phyloP scores from a whole-genome alignment of 192 early-diverging fungal genomes.

The Coemansia reversa region DNA sequence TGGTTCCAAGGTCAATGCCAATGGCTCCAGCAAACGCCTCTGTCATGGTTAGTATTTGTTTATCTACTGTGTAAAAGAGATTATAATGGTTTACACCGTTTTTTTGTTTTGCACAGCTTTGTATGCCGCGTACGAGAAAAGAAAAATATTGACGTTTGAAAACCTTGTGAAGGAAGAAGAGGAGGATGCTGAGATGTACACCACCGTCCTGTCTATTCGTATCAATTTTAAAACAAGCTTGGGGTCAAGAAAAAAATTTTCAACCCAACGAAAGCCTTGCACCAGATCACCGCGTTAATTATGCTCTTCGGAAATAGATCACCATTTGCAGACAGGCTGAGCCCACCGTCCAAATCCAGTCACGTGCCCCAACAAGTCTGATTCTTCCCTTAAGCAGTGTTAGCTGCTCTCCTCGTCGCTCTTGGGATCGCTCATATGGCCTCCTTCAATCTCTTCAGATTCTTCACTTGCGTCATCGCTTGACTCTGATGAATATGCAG shows the following conservation, averaged over 20 bases:
- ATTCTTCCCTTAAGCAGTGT: not conserved
- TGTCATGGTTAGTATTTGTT: constrained; percentile 15
- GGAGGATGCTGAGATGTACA: not conserved
- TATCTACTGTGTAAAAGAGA: constrained; percentile 2
- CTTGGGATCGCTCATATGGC: not conserved
- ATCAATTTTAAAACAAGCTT: not conserved
- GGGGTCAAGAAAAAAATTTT: not conserved
- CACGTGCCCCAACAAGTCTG: not conserved
- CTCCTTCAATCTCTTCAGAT: not conserved
- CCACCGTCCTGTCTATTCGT: not conserved
- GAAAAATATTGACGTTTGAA: not conserved
- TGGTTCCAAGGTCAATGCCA: constrained; percentile 98
- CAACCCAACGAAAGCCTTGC: not conserved
- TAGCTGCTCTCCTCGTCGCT: not conserved
- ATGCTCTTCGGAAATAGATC: not conserved
- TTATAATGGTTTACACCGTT: not conserved
- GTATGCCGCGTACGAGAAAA: not conserved
- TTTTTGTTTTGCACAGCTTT: not conserved
- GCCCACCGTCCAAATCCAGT: not conserved
- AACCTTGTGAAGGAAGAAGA: not conserved
- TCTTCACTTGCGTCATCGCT: not conserved
- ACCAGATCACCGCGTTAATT: not conserved
- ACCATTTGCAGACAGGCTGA: not conserved
- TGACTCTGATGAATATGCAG: not conserved
- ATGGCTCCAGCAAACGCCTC: constrained; percentile 65